These are phyloP conservation scores for Adenanthera pavonina DNA, from an alignment of 306 rosid species.

Conservation along the genomic window DNA sequence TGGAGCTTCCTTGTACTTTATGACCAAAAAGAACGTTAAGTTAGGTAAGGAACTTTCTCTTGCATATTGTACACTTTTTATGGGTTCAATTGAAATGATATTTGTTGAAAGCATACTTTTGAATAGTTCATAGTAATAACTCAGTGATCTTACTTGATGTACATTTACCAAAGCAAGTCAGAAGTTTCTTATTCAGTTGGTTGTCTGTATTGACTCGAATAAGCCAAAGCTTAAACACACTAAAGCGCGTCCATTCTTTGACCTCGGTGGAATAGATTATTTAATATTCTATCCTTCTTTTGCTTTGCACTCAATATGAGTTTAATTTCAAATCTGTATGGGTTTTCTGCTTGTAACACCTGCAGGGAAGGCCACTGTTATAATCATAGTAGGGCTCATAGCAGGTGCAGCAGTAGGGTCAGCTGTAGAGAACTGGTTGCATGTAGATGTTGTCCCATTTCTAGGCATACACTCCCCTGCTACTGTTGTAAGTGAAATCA, in stretches of 20 bases:
- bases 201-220: constrained; percentile 14
- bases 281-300: not conserved
- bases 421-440: constrained; percentile 91
- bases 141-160: not conserved
- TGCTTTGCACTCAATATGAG: not conserved
- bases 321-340: not conserved
- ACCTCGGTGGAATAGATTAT: not conserved
- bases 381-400: constrained; percentile 91
- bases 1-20: constrained; percentile 96
- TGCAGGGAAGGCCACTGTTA: constrained; percentile 92
- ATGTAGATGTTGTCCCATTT: constrained; percentile 95
- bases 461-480: constrained; percentile 96
- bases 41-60: constrained; percentile 64
- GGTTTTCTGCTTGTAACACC: constrained; percentile 32
- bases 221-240: not conserved
- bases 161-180: constrained; percentile 12
- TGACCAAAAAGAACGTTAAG: constrained; percentile 89
- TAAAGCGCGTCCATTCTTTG: not conserved
- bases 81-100: constrained; percentile 3
- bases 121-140: not conserved
- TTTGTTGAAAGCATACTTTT: not conserved
- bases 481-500: constrained; percentile 83
- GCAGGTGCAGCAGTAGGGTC: constrained; percentile 96
- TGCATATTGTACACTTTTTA: constrained; percentile 9
- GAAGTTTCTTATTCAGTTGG: not conserved